Base-by-base conservation (phyloP, 208 protist species). In the Herpetomonas tarakana region DNA sequence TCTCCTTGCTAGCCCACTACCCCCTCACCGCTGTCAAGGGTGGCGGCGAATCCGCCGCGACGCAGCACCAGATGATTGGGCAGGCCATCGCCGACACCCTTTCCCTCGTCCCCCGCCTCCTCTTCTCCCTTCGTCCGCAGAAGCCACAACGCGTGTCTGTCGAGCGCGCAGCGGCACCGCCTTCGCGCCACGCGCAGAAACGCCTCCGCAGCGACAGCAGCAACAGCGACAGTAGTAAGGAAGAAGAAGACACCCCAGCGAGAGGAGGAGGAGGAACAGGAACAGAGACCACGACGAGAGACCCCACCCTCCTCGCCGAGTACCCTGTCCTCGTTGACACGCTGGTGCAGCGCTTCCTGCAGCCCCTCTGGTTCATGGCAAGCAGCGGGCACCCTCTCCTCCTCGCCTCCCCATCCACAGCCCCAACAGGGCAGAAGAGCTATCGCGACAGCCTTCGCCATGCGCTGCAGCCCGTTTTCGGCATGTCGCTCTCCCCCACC, bases 341-440 rank as follows among this genome's bases (percentile, higher is more conserved):
- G n/a, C 19, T 78, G 11, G 72, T 88, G 21, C 54, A 59, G 11
- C 66, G 61, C 11, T 57, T 86, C n/a, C 52, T 92, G 21, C 63
- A 41, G 4, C 56, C 76, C n/a, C 44, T 92, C 16, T 88, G 78
- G 79, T 71, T 62, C 19, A 54, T 79, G 49, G 58, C 59, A 53
- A 81, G 79, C 66, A 75, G 67, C 39, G 73, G 77, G 0, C 71
- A 78, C 31, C 71, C 76, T 21, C 25, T 76, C 25, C 16, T 80
- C 9, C 51, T 45, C 19, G 22, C 1, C n/a, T 11, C 31, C 46
- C 29, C 28, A 45, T 16, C 1, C 18, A 25, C 21, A 22, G 26
- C 24, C 12, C 31, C 44, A 4, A 26, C 38, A 28, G 26, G 19
- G 49, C 18, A 16, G 16, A 52, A 57, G 25, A 29, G 57, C 19